Evolutionary conservation across 108 stramenopile genomes (phyloP).

Genomic region (Nitzschia sp.): DNA sequence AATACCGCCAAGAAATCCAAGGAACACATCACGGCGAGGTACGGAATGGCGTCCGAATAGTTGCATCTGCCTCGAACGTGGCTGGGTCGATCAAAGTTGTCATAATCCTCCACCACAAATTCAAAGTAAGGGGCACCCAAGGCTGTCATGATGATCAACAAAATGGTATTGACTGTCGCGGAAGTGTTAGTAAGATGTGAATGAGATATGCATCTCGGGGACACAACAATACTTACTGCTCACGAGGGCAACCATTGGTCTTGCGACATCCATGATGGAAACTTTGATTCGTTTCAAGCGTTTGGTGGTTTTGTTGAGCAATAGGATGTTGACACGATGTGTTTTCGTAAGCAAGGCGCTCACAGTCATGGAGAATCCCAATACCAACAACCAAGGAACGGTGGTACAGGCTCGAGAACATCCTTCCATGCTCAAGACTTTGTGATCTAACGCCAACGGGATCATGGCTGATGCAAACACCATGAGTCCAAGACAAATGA

Average conservation of each 20-base stretch:
- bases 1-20: conserved; percentile 32
- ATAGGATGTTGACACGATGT: conserved; percentile 52
- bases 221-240: conserved; percentile 19
- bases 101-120: background rate
- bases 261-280: conserved; percentile 40
- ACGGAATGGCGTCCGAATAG: conserved; percentile 31
- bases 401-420: conserved; percentile 28
- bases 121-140: conserved; percentile 16
- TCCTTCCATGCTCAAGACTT: background rate
- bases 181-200: background rate
- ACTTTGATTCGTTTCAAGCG: conserved; percentile 46
- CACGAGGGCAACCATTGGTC: conserved; percentile 43
- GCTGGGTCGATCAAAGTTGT: conserved; percentile 24
- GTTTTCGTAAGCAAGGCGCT: conserved; percentile 55
- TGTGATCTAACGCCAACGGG: conserved; percentile 33
- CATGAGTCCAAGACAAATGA: conserved; percentile 48
- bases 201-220: too few species aligned
- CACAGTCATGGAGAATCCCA: conserved; percentile 49
- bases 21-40: conserved; percentile 20
- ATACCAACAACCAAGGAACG: conserved; percentile 30
- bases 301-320: conserved; percentile 5
- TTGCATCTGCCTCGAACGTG: conserved; percentile 27
- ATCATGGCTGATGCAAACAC: conserved; percentile 44
- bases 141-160: conserved; percentile 40
- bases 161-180: conserved; percentile 29